phyloP scores from a whole-genome alignment of 441 rosid species.

The Capsella rubella region DNA sequence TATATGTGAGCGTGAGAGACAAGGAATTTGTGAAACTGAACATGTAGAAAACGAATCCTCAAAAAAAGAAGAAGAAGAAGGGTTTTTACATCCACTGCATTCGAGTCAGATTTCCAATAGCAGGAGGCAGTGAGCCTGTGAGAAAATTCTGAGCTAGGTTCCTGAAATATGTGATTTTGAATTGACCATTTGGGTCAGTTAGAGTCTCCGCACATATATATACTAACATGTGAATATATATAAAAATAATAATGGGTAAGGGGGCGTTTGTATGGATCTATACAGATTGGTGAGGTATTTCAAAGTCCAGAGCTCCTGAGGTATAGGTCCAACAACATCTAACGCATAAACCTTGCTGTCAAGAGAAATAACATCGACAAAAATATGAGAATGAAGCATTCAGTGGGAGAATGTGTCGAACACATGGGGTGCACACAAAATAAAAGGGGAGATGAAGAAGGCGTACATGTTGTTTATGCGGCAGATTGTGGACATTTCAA shows the following conservation, averaged over 20 bases:
- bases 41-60: background rate
- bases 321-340: constrained; percentile 55
- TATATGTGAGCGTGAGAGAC: background rate
- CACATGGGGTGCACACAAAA: constrained; percentile 17
- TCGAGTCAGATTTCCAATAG: constrained; percentile 41
- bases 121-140: constrained; percentile 43
- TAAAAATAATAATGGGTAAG: background rate
- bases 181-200: background rate
- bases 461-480: constrained; percentile 54
- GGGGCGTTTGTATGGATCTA: background rate
- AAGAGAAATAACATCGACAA: background rate
- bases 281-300: constrained; percentile 59
- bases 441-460: background rate
- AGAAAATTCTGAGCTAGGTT: constrained; percentile 36
- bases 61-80: background rate
- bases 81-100: constrained; percentile 43
- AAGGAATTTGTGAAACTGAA: background rate
- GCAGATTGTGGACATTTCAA: constrained; percentile 47
- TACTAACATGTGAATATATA: no score
- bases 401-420: constrained; percentile 15
- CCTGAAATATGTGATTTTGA: constrained; percentile 44
- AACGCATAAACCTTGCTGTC: constrained; percentile 59
- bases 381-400: background rate
- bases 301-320: constrained; percentile 66
- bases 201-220: background rate